These are phyloP conservation scores for Mycena pura DNA, from an alignment of 768 basidiomycete genomes.

Conservation along the genomic window DNA sequence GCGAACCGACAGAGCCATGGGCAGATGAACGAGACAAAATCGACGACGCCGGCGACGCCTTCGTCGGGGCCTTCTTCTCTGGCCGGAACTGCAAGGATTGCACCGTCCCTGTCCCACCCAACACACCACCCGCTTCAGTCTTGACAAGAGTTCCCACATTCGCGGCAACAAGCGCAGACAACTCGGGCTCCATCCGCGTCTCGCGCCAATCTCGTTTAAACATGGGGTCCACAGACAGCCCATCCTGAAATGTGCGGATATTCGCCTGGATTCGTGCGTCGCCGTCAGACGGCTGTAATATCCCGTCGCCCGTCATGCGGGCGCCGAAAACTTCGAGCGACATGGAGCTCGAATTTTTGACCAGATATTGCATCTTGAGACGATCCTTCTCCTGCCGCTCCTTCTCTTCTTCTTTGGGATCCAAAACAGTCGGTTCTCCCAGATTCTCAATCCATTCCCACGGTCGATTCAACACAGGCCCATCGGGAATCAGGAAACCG, in stretches of 20 bases:
- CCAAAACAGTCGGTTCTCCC: conserved; percentile 58
- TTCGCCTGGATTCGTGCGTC: conserved; percentile 49
- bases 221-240: conserved; percentile 63
- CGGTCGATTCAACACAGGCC: conserved; percentile 72
- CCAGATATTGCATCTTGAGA: conserved; percentile 39
- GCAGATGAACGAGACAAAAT: conserved; percentile 51
- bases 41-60: conserved; percentile 53
- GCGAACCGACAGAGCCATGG: conserved; percentile 57
- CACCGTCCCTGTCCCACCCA: conserved; percentile 19
- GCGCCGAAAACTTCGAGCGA: conserved; percentile 76
- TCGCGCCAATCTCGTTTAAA: conserved; percentile 83
- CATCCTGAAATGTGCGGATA: conserved; percentile 70
- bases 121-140: conserved; percentile 27
- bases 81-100: conserved; percentile 20
- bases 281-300: conserved; percentile 40
- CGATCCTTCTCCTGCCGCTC: conserved; percentile 49
- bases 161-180: conserved; percentile 30
- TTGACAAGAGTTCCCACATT: conserved; percentile 12
- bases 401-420: conserved; percentile 51
- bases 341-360: conserved; percentile 74
- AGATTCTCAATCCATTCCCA: conserved; percentile 90
- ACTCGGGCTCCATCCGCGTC: conserved; percentile 57
- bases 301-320: conserved; percentile 66
- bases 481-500: conserved; percentile 56
- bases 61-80: conserved; percentile 35